Base-by-base conservation (phyloP, 768 basidiomycete genomes). In the Hericium rajendrae region DNA sequence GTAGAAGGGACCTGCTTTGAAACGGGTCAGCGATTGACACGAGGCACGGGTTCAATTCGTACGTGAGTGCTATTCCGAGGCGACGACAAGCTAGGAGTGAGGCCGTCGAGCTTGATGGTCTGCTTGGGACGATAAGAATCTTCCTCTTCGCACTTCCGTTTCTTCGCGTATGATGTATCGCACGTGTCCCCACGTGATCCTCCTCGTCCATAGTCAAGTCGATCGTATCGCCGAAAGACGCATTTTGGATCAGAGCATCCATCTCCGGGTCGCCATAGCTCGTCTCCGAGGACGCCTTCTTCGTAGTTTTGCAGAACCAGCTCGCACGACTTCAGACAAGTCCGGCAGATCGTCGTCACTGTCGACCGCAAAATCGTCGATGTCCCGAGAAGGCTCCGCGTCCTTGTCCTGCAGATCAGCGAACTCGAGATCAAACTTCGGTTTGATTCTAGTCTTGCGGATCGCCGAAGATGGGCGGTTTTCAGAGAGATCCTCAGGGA, bases 371-470 rank as follows among this genome's bases (percentile, higher is more conserved):
- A 54, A 20, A 13, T 32, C 63, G 63, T 38, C 72, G 54, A 26
- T 9, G 6, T n/a, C 43, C n/a, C 43, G n/a, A n/a, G 43, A 46
- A 53, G 38, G 15, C 38, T 59, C 56, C 26, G 52, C 51, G 18
- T 60, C 51, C 39, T 71, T 71, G n/a, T 68, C 68, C 52, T 57
- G 49, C 22, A 81, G 57, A 54, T 73, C 68, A 5, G 78, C 67
- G 50, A 85, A 76, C 53, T 79, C 71, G 22, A 85, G 60, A 57
- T 80, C 73, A 59, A 82, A 82, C 52, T 68, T 70, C 13, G 64
- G 63, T 40, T 61, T 69, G 10, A 55, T 51, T 55, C 64, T 62
- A 24, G 55, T 43, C 48, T 63, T 62, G 6, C 11, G 39, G 24
- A 38, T 20, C 15, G 22, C 16, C 53, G 39, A n/a, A 5, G 20